Evolutionary conservation across 2,329 filamentous ascomycete genomes (phyloP).

Genomic region (Calonectria multiphialidica): DNA sequence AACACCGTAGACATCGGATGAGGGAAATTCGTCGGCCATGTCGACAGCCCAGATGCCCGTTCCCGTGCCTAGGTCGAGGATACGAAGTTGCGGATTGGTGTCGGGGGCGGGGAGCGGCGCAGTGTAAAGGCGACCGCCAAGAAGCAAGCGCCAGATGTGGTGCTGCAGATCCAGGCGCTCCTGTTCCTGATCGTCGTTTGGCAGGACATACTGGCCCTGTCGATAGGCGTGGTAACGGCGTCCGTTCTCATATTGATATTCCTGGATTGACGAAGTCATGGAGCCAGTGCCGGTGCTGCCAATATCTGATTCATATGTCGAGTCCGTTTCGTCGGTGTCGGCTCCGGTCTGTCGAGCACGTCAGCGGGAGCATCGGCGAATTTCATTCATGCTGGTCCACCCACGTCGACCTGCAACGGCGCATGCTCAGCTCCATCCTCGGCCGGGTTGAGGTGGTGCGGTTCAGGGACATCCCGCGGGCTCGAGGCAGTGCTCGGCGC

Average conservation of each 20-base stretch:
- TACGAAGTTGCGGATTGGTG: slow-evolving; percentile 45
- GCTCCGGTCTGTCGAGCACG: slow-evolving; percentile 27
- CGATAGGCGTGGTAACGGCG: slow-evolving; percentile 50
- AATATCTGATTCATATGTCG: slow-evolving; percentile 49
- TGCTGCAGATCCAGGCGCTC: slow-evolving; percentile 54
- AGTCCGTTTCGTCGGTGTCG: slow-evolving; percentile 45
- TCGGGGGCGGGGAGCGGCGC: slow-evolving; percentile 44
- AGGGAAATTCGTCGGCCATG: slow-evolving; percentile 61
- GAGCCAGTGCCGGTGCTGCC: slow-evolving; percentile 48
- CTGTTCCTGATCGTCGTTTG: slow-evolving; percentile 50
- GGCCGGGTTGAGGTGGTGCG: slow-evolving; percentile 22
- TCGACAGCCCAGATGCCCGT: slow-evolving; percentile 73
- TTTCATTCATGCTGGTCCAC: not conserved
- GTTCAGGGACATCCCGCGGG: not conserved
- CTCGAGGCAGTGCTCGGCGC: not conserved
- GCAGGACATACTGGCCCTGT: slow-evolving; percentile 43
- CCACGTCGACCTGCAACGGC: slow-evolving; percentile 35
- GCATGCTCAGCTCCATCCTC: slow-evolving; percentile 31
- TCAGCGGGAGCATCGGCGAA: not conserved
- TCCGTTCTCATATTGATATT: slow-evolving; percentile 52
- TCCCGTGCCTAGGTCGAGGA: slow-evolving; percentile 71
- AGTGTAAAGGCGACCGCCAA: slow-evolving; percentile 36
- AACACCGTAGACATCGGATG: slow-evolving; percentile 56
- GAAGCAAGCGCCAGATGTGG: slow-evolving; percentile 45
- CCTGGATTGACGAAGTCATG: slow-evolving; percentile 56